phyloP scores from a whole-genome alignment of 2,329 filamentous ascomycete genomes.

The Apiospora saccharicola region DNA sequence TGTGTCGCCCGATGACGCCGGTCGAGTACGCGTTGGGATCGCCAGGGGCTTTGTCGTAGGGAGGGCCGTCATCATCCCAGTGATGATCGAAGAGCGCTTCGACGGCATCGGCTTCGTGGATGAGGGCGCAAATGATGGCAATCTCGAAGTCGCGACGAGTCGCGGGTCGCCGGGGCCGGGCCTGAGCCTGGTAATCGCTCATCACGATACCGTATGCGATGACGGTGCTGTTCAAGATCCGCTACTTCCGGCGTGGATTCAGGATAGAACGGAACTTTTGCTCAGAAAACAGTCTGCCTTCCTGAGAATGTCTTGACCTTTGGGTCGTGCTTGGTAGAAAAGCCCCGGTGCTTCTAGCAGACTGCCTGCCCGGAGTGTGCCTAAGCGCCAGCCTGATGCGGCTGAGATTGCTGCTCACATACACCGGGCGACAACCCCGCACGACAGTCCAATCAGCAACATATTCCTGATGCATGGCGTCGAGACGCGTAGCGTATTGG shows the following conservation, averaged over 20 bases:
- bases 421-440: not conserved
- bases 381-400: conserved; percentile 6
- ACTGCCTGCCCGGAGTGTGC: not conserved
- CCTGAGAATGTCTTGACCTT: not conserved
- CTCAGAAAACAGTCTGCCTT: no score
- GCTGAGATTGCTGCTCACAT: not conserved
- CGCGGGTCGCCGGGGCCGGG: conserved; percentile 22
- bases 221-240: no score
- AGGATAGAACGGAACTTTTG: no score
- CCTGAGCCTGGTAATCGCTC: not conserved
- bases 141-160: conserved; percentile 37
- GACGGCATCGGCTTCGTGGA: conserved; percentile 37
- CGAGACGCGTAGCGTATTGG: no score
- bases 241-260: no score
- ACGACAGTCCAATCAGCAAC: not conserved
- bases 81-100: conserved; percentile 35
- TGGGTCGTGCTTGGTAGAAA: no score
- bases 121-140: conserved; percentile 43
- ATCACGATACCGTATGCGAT: not conserved
- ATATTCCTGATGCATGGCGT: no score
- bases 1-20: conserved; percentile 37
- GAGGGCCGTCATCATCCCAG: conserved; percentile 34
- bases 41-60: conserved; percentile 34
- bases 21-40: conserved; percentile 40
- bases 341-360: no score